These are phyloP conservation scores for Scheffersomyces lignosus DNA, from an alignment of 805 yeast species.

Conservation along the genomic window DNA sequence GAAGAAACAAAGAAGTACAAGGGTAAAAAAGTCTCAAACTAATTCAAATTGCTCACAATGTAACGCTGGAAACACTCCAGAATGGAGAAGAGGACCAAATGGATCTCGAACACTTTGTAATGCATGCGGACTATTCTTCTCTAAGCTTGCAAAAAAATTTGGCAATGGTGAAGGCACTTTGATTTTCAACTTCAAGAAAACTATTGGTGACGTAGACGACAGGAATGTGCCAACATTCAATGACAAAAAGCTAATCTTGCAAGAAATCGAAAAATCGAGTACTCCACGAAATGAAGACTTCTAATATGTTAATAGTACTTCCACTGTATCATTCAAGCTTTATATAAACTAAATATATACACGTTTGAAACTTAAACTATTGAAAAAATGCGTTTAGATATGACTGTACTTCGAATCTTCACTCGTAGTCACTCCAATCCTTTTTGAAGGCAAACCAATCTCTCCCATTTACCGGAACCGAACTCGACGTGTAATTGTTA, in stretches of 20 bases:
- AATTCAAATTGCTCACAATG: conserved; percentile 54
- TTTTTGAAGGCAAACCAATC: conserved; percentile 26
- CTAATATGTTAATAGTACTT: no score
- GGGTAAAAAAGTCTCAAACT: no score
- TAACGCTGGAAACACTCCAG: conserved; percentile 75
- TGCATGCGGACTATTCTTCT: conserved; percentile 84
- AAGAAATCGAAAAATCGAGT: no score
- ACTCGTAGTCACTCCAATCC: conserved; percentile 29
- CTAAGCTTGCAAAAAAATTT: conserved; percentile 55
- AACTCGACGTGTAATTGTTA: conserved; percentile 16
- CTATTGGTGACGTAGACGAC: conserved; percentile 2
- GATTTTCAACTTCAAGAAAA: conserved; percentile 7
- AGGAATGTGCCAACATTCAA: conserved; percentile 10
- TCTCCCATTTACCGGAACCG: conserved; percentile 21
- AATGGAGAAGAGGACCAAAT: conserved; percentile 90
- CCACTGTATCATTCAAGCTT: no score
- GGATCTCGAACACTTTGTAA: conserved; percentile 84
- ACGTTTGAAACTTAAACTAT: no score
- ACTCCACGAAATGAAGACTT: no score
- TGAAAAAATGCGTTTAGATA: no score
- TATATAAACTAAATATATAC: no score
- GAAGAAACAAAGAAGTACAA: no score
- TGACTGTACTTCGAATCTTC: no score
- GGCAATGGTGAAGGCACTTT: conserved; percentile 43
- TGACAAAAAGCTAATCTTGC: conserved; percentile 4